Evolutionary conservation across 2,329 filamentous ascomycete species (phyloP).

Genomic region (Aureobasidium leucospermi): DNA sequence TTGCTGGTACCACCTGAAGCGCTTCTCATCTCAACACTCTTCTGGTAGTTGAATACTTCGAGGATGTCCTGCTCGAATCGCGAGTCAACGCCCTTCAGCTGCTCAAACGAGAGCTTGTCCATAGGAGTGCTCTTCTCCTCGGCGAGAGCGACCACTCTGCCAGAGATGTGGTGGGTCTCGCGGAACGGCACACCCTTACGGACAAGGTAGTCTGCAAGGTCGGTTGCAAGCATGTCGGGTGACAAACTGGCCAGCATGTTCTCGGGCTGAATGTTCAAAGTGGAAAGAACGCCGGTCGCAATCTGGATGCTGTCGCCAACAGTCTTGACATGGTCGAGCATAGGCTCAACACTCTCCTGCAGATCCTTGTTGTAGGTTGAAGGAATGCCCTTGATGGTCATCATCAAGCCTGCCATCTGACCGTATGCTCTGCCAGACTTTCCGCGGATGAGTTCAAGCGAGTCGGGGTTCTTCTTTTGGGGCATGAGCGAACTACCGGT

Average conservation of each 20-base stretch:
- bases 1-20: constrained; percentile 73
- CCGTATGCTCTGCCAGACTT: constrained; percentile 72
- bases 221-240: constrained; percentile 74
- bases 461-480: constrained; percentile 78
- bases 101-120: constrained; percentile 59
- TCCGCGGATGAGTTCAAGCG: constrained; percentile 66
- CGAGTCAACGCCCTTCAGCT: constrained; percentile 60
- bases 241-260: constrained; percentile 74
- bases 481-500: constrained; percentile 74
- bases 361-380: constrained; percentile 87
- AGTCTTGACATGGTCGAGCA: constrained; percentile 78
- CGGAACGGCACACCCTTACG: constrained; percentile 67
- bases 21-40: constrained; percentile 70
- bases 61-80: constrained; percentile 66
- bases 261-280: constrained; percentile 60
- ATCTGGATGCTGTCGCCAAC: constrained; percentile 75
- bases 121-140: constrained; percentile 61
- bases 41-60: constrained; percentile 70
- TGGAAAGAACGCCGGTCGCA: constrained; percentile 71
- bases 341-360: constrained; percentile 81
- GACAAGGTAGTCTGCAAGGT: constrained; percentile 59
- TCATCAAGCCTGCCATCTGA: constrained; percentile 73
- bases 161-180: constrained; percentile 72
- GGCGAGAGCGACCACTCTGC: constrained; percentile 63
- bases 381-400: constrained; percentile 67